These are phyloP conservation scores for Sordariomycetes sp. DNA, from an alignment of 2,329 filamentous ascomycete genomes.

Conservation along the genomic window DNA sequence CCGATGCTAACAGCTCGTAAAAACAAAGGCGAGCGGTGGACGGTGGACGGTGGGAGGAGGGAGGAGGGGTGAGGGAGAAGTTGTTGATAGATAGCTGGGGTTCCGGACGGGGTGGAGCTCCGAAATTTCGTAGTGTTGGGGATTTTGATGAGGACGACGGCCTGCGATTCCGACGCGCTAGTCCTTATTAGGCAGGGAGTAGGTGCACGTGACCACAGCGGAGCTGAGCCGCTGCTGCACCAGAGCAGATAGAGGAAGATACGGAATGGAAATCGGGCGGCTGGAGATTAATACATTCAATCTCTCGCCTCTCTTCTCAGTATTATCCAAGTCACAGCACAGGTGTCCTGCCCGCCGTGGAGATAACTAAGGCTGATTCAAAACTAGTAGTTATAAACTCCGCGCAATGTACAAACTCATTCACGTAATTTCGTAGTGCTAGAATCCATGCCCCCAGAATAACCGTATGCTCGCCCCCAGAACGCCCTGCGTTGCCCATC, in stretches of 20 bases:
- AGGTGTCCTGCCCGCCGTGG: neutral
- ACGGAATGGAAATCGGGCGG: neutral
- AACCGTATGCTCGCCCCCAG: neutral
- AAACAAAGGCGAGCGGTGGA: neutral
- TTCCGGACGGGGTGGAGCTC: conserved; percentile 19
- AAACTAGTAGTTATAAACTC: neutral
- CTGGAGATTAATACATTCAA: no score
- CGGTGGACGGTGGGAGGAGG: conserved; percentile 17
- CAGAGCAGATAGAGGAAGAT: neutral
- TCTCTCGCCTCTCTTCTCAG: neutral
- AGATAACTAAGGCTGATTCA: neutral
- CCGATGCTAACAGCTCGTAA: conserved; percentile 7
- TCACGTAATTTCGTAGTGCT: neutral
- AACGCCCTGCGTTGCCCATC: neutral
- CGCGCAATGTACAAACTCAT: neutral
- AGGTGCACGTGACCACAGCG: conserved; percentile 2
- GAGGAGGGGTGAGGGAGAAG: conserved; percentile 16
- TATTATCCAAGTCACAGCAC: neutral
- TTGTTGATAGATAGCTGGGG: conserved; percentile 16
- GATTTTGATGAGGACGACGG: conserved; percentile 17
- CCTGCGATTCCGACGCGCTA: neutral
- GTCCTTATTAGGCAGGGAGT: neutral
- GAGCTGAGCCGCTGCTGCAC: neutral
- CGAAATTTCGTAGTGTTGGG: conserved; percentile 34
- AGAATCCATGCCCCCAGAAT: neutral